phyloP scores from a whole-genome alignment of 441 rosid genomes.

The Mallotus japonicus region DNA sequence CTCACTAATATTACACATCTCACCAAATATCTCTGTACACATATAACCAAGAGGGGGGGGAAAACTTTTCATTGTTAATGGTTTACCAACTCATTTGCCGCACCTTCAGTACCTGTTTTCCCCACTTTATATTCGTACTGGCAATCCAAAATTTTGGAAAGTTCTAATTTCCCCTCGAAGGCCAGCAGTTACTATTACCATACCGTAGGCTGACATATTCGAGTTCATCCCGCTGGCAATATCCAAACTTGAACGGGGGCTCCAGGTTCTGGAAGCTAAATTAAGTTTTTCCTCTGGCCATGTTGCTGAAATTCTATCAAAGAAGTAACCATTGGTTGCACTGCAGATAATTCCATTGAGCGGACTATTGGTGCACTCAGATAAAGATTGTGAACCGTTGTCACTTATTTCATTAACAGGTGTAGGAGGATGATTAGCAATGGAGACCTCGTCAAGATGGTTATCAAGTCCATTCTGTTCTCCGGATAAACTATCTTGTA shows the following conservation, averaged over 20 bases:
- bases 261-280: conserved; percentile 48
- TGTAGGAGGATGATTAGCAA: conserved; percentile 80
- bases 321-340: conserved; percentile 80
- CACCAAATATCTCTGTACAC: conserved; percentile 62
- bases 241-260: conserved; percentile 61
- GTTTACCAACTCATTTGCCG: conserved; percentile 19
- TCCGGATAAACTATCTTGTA: conserved; percentile 31
- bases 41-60: conserved; percentile 23
- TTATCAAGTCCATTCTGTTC: conserved; percentile 44
- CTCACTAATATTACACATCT: conserved; percentile 56
- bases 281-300: conserved; percentile 92
- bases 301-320: conserved; percentile 83
- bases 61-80: conserved; percentile 7
- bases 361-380: conserved; percentile 58
- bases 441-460: conserved; percentile 52
- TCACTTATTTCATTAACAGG: conserved; percentile 65
- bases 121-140: conserved; percentile 51
- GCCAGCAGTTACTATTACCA: conserved; percentile 96
- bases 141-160: conserved; percentile 92
- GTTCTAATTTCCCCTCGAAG: conserved; percentile 79
- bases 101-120: conserved; percentile 2
- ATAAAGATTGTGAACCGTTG: conserved; percentile 41
- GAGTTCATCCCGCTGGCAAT: conserved; percentile 44
- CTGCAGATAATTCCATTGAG: conserved; percentile 79
- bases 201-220: conserved; percentile 67